These are phyloP conservation scores for Suillus luteus DNA, from an alignment of 768 basidiomycete genomes.

Conservation along the genomic window DNA sequence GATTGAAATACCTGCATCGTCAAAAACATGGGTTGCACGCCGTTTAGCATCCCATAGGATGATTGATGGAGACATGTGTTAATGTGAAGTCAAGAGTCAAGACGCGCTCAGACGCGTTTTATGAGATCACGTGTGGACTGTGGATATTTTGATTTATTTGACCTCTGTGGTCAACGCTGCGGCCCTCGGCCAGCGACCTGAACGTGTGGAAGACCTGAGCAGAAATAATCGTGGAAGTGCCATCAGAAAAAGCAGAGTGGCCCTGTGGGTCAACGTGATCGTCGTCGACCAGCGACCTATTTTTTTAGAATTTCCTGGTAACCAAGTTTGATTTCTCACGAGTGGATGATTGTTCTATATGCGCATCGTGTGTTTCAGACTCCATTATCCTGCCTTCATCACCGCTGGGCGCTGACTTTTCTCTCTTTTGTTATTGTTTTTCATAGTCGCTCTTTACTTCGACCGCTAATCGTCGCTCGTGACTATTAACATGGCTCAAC, in stretches of 20 bases:
- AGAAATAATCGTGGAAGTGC: not conserved
- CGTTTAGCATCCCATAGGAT: constrained; percentile 16
- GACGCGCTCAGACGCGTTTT: constrained; percentile 3
- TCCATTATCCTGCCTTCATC: constrained; percentile 22
- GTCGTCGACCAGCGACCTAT: not conserved
- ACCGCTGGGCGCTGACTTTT: constrained; percentile 31
- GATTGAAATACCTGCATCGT: constrained; percentile 24
- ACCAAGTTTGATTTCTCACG: constrained; percentile 16
- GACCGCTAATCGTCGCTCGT: constrained; percentile 4
- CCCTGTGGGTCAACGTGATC: not conserved
- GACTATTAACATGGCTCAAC: constrained; percentile 34
- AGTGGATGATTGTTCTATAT: not conserved
- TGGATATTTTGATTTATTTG: not conserved
- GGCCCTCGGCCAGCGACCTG: too few relatives aligned
- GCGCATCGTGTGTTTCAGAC: constrained; percentile 18
- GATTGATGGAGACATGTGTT: constrained; percentile 12
- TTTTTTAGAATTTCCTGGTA: constrained; percentile 13
- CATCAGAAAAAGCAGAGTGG: not conserved
- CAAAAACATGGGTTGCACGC: constrained; percentile 14
- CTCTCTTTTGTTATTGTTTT: constrained; percentile 13
- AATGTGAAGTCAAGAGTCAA: not conserved
- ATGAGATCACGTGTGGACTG: constrained; percentile 10
- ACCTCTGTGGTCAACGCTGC: too few relatives aligned
- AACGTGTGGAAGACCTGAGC: too few relatives aligned
- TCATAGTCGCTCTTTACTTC: constrained; percentile 26